Conservation (phyloP, 2,329 filamentous ascomycete species). For the Orbilia blumenaviensis region DNA sequence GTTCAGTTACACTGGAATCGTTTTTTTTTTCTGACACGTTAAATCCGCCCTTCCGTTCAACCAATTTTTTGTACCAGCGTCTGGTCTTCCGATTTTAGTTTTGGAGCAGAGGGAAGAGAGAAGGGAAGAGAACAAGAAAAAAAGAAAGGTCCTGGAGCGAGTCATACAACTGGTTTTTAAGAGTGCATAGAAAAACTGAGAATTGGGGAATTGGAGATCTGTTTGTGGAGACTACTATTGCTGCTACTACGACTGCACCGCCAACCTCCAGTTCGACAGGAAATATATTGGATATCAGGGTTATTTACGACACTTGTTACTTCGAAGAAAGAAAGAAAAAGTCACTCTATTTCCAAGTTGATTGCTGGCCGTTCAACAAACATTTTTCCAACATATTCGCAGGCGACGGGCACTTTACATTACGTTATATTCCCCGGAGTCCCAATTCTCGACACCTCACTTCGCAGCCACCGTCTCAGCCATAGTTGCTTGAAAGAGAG, state of each 20-base stretch:
- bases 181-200: neutral
- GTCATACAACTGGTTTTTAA: slow-evolving; percentile 13
- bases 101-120: neutral
- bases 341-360: slow-evolving; percentile 12
- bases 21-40: slow-evolving; percentile 50
- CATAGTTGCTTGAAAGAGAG: slow-evolving; percentile 5
- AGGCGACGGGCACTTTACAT: slow-evolving; percentile 27
- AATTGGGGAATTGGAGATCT: neutral
- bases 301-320: neutral
- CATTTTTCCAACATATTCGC: slow-evolving; percentile 19
- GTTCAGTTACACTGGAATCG: slow-evolving; percentile 42
- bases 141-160: neutral
- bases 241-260: neutral
- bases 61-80: slow-evolving; percentile 1
- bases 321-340: neutral
- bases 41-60: slow-evolving; percentile 36
- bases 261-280: neutral
- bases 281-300: neutral
- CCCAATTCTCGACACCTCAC: neutral
- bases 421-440: slow-evolving; percentile 4
- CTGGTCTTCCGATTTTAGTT: slow-evolving; percentile 30
- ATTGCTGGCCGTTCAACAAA: slow-evolving; percentile 43
- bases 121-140: neutral
- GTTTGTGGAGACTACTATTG: neutral
- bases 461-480: slow-evolving; percentile 25